A percentile compares a stretch with the other conserved stretches of the same genome.
Evolutionary conservation across 805 yeast species (phyloP).

Genomic region (Torulaspora franciscae): DNA sequence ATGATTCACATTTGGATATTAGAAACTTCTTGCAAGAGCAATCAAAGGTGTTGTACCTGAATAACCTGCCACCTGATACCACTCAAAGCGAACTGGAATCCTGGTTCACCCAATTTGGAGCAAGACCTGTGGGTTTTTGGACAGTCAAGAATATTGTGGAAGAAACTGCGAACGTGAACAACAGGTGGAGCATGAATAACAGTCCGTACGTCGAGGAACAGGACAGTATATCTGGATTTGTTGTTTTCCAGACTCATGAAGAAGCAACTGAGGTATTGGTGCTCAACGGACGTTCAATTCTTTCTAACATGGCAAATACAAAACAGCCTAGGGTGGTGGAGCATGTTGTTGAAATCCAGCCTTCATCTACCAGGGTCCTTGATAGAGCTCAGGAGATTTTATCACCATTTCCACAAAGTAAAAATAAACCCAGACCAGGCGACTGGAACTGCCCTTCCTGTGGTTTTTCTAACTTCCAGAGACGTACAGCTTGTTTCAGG

Average conservation of each 20-base stretch:
- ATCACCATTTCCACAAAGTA: constrained; percentile 77
- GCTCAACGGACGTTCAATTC: constrained; percentile 63
- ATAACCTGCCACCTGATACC: constrained; percentile 79
- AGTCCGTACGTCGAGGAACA: constrained; percentile 41
- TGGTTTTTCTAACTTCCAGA: constrained; percentile 90
- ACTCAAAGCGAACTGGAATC: constrained; percentile 86
- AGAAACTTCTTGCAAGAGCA: constrained; percentile 62
- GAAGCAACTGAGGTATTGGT: constrained; percentile 75
- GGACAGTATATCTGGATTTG: constrained; percentile 69
- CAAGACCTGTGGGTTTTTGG: constrained; percentile 87
- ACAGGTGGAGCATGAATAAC: constrained; percentile 26
- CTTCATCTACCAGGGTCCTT: constrained; percentile 71
- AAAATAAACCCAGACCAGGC: constrained; percentile 91
- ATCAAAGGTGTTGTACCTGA: constrained; percentile 70
- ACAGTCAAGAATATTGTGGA: constrained; percentile 56
- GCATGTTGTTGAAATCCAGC: constrained; percentile 75
- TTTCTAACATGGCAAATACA: constrained; percentile 35
- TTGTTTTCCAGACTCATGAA: constrained; percentile 76
- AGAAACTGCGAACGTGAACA: constrained; percentile 24
- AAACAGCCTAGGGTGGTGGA: constrained; percentile 44
- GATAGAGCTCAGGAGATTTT: constrained; percentile 79
- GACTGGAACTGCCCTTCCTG: constrained; percentile 98
- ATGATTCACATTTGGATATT: constrained; percentile 71
- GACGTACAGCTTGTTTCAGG: constrained; percentile 89
- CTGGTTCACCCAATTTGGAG: constrained; percentile 87